These are phyloP conservation scores for Bocquillonia castaneifolia DNA, from an alignment of 441 rosid species.

Conservation along the genomic window DNA sequence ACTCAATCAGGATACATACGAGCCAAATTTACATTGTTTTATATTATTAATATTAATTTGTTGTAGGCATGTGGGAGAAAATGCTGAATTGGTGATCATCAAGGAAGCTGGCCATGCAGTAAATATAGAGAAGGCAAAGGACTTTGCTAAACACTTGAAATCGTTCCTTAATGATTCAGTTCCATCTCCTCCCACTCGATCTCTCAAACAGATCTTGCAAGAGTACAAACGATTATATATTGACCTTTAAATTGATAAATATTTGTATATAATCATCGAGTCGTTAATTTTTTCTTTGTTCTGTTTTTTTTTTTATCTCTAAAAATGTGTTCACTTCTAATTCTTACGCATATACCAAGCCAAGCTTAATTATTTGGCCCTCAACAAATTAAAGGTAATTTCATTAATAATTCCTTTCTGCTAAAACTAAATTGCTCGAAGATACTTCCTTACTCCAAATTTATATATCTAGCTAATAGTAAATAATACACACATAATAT, in stretches of 20 bases:
- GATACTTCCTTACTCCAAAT: too few species aligned
- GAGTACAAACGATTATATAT: neutral
- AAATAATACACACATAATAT: too few species aligned
- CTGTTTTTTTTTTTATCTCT: neutral
- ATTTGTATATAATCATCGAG: neutral
- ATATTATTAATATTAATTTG: too few species aligned
- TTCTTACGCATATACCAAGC: too few species aligned
- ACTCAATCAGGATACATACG: too few species aligned
- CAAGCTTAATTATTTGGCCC: too few species aligned
- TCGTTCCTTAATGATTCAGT: constrained; percentile 40
- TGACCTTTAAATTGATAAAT: neutral
- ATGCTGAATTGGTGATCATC: constrained; percentile 51
- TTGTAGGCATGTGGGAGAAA: constrained; percentile 57
- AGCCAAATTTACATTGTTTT: too few species aligned
- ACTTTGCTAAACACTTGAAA: constrained; percentile 55
- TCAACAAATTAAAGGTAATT: too few species aligned
- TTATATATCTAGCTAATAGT: too few species aligned
- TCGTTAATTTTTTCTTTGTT: neutral
- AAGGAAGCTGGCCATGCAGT: constrained; percentile 79
- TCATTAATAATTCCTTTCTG: too few species aligned
- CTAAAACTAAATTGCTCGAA: too few species aligned
- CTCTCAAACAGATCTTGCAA: neutral
- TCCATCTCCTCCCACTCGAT: neutral
- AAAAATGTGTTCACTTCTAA: too few species aligned
- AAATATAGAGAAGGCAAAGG: constrained; percentile 62